Evolutionary conservation across 1,284 basidiomycete species (phyloP), one percentile per base, ranked within the genome.

Genomic region (Sphaerobolus stellatus): DNA sequence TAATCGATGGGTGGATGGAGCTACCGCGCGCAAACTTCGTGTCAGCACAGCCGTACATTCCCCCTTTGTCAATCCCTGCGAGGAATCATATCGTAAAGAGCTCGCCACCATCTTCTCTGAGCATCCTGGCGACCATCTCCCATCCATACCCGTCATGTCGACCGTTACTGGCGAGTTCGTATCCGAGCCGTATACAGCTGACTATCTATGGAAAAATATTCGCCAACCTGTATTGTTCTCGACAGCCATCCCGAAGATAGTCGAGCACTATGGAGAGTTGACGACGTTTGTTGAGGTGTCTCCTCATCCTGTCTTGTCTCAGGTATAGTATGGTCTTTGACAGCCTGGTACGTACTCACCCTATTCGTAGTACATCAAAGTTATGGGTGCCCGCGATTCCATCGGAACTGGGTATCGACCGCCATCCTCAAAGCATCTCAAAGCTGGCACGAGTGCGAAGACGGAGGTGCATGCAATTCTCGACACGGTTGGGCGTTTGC

Each of bases 201-300:
- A 70, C 13, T 75, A 75, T 56, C 69, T 67, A 34, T 75, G 73
- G 73, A 52, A 62, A 14, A 68, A 65, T 49, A 64, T 63, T 11
- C 62, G 66, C 14, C 49, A 61, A 0, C 67, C 71, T 2, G 73
- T 75, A 16, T 50, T 48, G 20, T 74, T 75, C 58, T 54, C 60
- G 0, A 24, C 59, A 0, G 63, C 68, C 2, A 22, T 22, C 20
- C 59, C 59, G 11, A 56, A 55, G 30, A 36, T 36, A 36, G 33
- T 36, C 33, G 33, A 36, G 13, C 33, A 18, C 11, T 36, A 36
- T 18, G 33, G 33, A 36, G 33, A 36, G 18, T 36, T 36, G 33
- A 59, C 65, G 7, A 58, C 50, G 2, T 71, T 68, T 57, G 43
- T 72, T 5, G 72, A 73, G 45, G 56, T 74, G 25, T 54, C 60